Conservation (phyloP, 164 flowering plant genomes). For the Stephania yunnanensis region DNA sequence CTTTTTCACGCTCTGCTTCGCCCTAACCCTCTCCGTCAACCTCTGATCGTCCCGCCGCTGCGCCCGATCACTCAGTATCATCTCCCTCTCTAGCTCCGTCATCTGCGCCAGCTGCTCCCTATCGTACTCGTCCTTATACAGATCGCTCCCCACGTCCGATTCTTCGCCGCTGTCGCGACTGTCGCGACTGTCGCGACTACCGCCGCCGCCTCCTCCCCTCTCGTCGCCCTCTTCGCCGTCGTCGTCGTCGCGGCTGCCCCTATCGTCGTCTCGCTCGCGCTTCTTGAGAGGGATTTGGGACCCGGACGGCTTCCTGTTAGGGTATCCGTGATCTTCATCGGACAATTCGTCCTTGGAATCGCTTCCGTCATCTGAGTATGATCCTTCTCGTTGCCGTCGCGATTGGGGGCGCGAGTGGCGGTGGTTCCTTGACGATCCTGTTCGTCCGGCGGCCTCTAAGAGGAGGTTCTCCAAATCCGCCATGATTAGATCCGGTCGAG, state of each 20-base stretch:
- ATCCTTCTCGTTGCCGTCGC: constrained; percentile 53
- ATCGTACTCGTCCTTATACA: constrained; percentile 80
- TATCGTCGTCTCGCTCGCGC: constrained; percentile 71
- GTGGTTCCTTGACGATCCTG: constrained; percentile 46
- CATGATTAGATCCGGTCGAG: constrained; percentile 28
- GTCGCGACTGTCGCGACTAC: neutral
- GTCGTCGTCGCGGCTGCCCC: constrained; percentile 52
- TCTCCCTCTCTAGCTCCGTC: constrained; percentile 81
- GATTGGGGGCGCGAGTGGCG: constrained; percentile 52
- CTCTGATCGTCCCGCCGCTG: constrained; percentile 53
- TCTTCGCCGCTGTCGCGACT: constrained; percentile 48
- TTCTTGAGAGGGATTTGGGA: constrained; percentile 91
- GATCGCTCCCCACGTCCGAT: constrained; percentile 78
- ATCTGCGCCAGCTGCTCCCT: constrained; percentile 57
- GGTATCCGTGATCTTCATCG: constrained; percentile 58
- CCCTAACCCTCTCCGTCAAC: constrained; percentile 50
- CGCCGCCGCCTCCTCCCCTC: constrained; percentile 18
- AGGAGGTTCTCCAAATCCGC: constrained; percentile 84
- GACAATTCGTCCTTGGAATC: constrained; percentile 80
- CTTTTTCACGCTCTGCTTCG: constrained; percentile 47
- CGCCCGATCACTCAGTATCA: constrained; percentile 71
- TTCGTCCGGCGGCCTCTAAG: constrained; percentile 89
- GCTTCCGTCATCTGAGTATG: constrained; percentile 81
- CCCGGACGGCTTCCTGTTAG: constrained; percentile 60
- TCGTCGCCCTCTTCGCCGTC: constrained; percentile 37